Conservation (phyloP, 1,139 yeast genomes). For the Candida sp. region DNA sequence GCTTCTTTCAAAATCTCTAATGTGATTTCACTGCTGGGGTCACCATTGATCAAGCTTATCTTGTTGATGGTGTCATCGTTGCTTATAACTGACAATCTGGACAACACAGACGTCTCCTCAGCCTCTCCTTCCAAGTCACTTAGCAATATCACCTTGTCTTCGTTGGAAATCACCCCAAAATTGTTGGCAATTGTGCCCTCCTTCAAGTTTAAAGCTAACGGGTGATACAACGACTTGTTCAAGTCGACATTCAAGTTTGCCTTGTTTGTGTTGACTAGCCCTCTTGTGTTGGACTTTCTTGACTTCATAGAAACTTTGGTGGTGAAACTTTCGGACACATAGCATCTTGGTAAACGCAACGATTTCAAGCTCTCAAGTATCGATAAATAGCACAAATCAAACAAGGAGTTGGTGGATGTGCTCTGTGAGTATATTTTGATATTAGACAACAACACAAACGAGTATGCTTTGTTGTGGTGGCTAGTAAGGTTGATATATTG, state of each 20-base stretch:
- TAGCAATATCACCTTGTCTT: conserved; percentile 45
- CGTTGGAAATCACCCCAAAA: conserved; percentile 60
- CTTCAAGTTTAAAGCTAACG: conserved; percentile 37
- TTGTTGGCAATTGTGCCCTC: conserved; percentile 58
- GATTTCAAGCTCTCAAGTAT: conserved; percentile 64
- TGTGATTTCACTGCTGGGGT: conserved; percentile 36
- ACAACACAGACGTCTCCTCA: conserved; percentile 59
- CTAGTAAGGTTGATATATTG: conserved; percentile 15
- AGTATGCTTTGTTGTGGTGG: conserved; percentile 43
- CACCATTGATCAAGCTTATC: conserved; percentile 25
- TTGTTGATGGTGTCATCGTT: conserved; percentile 19
- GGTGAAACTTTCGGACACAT: conserved; percentile 49
- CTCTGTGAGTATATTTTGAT: conserved; percentile 68
- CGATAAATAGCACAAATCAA: conserved; percentile 78
- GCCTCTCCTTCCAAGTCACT: conserved; percentile 84
- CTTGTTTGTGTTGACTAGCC: conserved; percentile 50
- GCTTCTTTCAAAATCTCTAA: conserved; percentile 50
- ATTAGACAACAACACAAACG: conserved; percentile 73
- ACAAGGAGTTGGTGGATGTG: conserved; percentile 65
- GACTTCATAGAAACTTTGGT: conserved; percentile 56
- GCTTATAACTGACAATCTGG: conserved; percentile 44
- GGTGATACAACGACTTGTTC: conserved; percentile 23
- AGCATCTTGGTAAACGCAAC: conserved; percentile 69
- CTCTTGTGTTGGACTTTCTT: conserved; percentile 36
- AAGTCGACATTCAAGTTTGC: conserved; percentile 32